Base-by-base conservation (phyloP, 306 rosid genomes). In the Citrullus amarus region DNA sequence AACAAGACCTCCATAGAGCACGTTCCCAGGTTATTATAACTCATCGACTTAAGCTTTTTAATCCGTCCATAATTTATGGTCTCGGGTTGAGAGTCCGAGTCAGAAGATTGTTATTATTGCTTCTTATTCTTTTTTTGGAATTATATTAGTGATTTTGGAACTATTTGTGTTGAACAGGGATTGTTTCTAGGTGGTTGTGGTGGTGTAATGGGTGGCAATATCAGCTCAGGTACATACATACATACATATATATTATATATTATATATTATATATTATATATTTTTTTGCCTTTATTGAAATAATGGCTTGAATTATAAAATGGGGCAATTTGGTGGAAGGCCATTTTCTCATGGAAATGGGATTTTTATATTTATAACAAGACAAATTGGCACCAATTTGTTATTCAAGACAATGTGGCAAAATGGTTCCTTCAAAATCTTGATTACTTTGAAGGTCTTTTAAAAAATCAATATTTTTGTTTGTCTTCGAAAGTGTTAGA, bases 1-100 rank as follows among this genome's bases (percentile, higher is more conserved):
- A 95, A 79, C 95, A 92, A 83, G 96, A 95, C 56, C 93, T 95
- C 80, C 96, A 92, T 79, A 85, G 91, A 90, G 92, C 95, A 1
- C 95, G 98, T 9, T 87, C 97, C 38, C 97, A 92, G 93, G 98
- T 93, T 53, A 15, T 8, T 12, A 0, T 53, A 15, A 53, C n/a
- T 6, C n/a, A 53, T 53, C 2, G 0, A 53, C 57, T 12, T 15
- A 53, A 15, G 2, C 4, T 16, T 53, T 53, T 4, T 13, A 8
- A 43, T 43, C 48, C 7, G 1, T 9, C 13, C 2, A 44, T 44
- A 44, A 44, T 44, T 44, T 9, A 44, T 13, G 5, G 50, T 44
- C 0, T 44, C 50, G 3, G 0, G 50, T 44, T 36, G 36, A 32
- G 36, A 32, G 36, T 32, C 4, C 4, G 36, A 32, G 36, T 32